Conservation (phyloP, 352 stramenopile species). For the Phytopythium litorale region DNA sequence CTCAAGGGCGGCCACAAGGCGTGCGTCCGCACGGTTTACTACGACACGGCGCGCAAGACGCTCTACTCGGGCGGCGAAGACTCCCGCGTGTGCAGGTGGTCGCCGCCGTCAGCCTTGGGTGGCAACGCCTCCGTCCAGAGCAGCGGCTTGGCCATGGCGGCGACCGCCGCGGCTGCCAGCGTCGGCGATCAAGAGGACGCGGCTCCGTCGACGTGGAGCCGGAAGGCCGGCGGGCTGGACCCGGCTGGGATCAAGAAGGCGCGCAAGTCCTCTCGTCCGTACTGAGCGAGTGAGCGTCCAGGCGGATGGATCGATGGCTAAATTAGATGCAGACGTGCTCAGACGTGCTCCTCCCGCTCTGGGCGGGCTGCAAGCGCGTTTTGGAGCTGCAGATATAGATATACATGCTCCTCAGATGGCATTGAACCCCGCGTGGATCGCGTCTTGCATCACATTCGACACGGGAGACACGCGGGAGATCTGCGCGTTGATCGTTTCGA, state of each 20-base stretch:
- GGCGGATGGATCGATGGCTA: not conserved
- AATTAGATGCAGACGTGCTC: not conserved
- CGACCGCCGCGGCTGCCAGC: not conserved
- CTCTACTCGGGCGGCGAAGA: conserved; percentile 88
- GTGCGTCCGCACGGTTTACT: conserved; percentile 79
- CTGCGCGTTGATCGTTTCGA: not conserved
- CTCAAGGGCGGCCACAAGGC: conserved; percentile 77
- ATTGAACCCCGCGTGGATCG: not conserved
- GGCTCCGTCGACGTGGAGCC: conserved; percentile 1
- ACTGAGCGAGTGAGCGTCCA: conserved; percentile 29
- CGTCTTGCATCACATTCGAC: not conserved
- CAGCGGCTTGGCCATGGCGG: not conserved
- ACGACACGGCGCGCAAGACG: conserved; percentile 37
- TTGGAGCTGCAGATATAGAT: conserved; percentile 11
- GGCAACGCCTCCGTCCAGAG: not conserved
- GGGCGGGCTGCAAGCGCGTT: not conserved
- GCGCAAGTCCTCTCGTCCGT: conserved; percentile 67
- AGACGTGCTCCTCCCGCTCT: not conserved
- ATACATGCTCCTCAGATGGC: not conserved
- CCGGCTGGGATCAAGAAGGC: conserved; percentile 60
- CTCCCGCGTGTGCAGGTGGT: conserved; percentile 81
- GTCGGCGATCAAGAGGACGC: conserved; percentile 7
- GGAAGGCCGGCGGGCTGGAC: conserved; percentile 30
- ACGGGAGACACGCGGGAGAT: not conserved
- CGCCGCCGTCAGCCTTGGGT: conserved; percentile 5